Percentiles rank a stretch among this genome's conserved stretches.
These are phyloP conservation scores for Candida pseudoviswanathii DNA, from an alignment of 1,139 yeast genomes.

Conservation along the genomic window DNA sequence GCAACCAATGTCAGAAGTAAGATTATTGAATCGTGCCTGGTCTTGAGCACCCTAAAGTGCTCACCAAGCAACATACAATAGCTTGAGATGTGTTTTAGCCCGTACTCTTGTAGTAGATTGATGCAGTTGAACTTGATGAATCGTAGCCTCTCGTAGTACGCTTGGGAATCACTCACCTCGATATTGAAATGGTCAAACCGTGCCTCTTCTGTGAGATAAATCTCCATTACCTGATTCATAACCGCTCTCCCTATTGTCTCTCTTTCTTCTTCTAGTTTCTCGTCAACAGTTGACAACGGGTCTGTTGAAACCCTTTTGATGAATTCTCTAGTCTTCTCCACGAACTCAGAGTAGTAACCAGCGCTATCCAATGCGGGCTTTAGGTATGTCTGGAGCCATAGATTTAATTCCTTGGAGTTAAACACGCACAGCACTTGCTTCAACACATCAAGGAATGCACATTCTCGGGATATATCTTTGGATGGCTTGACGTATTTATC, in stretches of 20 bases:
- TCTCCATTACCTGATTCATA: constrained; percentile 30
- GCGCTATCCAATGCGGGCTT: constrained; percentile 64
- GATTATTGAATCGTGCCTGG: constrained; percentile 39
- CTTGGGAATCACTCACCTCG: constrained; percentile 30
- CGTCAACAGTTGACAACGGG: constrained; percentile 28
- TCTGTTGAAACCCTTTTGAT: constrained; percentile 34
- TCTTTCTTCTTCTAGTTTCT: constrained; percentile 25
- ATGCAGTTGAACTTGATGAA: constrained; percentile 49
- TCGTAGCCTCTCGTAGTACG: constrained; percentile 49
- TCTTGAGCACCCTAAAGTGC: constrained; percentile 27
- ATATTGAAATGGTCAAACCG: constrained; percentile 22
- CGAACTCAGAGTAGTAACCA: constrained; percentile 46
- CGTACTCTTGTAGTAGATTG: constrained; percentile 42
- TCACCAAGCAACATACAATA: constrained; percentile 38
- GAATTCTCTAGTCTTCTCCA: constrained; percentile 45
- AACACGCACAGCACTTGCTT: constrained; percentile 40
- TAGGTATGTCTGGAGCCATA: constrained; percentile 58
- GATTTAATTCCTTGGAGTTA: constrained; percentile 38
- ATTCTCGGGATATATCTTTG: constrained; percentile 37
- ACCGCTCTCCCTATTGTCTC: constrained; percentile 26
- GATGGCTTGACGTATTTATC: constrained; percentile 36
- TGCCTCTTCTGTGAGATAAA: constrained; percentile 26
- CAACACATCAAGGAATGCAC: constrained; percentile 50
- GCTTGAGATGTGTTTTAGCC: constrained; percentile 29
- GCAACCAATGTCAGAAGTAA: constrained; percentile 33